Conservation (phyloP, 208 protist species). For the Balamuthia mandrillaris region DNA sequence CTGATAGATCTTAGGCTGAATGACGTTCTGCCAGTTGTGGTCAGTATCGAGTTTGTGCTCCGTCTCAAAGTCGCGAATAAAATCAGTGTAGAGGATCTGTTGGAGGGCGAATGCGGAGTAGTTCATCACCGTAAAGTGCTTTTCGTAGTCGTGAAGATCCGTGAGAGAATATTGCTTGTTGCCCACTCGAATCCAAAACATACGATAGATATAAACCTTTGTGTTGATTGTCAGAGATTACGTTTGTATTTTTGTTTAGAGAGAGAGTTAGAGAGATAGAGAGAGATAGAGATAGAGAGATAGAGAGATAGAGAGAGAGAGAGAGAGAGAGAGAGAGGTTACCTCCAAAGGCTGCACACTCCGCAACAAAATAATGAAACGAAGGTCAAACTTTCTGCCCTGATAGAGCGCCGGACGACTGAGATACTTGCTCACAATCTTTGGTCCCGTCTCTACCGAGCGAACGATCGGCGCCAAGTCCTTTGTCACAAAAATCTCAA, state of each 20-base stretch:
- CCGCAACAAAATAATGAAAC: constrained; percentile 51
- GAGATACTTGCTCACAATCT: constrained; percentile 51
- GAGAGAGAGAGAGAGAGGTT: too few species aligned
- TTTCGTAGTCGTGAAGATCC: constrained; percentile 55
- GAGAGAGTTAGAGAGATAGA: too few species aligned
- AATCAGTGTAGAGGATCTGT: constrained; percentile 43
- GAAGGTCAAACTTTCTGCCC: constrained; percentile 51
- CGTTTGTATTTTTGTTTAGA: too few species aligned
- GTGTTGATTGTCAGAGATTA: too few species aligned
- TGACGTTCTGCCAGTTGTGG: background rate
- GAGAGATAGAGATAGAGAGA: too few species aligned
- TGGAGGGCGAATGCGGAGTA: constrained; percentile 36
- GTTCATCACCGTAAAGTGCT: constrained; percentile 63
- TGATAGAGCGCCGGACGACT: constrained; percentile 9
- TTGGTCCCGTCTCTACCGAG: constrained; percentile 47
- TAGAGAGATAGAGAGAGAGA: too few species aligned
- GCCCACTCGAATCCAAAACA: constrained; percentile 57
- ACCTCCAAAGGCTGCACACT: constrained; percentile 44
- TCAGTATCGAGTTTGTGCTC: constrained; percentile 27
- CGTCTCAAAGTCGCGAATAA: constrained; percentile 23
- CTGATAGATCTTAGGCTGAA: constrained; percentile 36
- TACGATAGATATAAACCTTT: constrained; percentile 50
- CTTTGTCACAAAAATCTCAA: constrained; percentile 49
- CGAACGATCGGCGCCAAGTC: constrained; percentile 33
- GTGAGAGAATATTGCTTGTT: constrained; percentile 47